Conservation (phyloP, 306 rosid genomes). For the Prunus mume region DNA sequence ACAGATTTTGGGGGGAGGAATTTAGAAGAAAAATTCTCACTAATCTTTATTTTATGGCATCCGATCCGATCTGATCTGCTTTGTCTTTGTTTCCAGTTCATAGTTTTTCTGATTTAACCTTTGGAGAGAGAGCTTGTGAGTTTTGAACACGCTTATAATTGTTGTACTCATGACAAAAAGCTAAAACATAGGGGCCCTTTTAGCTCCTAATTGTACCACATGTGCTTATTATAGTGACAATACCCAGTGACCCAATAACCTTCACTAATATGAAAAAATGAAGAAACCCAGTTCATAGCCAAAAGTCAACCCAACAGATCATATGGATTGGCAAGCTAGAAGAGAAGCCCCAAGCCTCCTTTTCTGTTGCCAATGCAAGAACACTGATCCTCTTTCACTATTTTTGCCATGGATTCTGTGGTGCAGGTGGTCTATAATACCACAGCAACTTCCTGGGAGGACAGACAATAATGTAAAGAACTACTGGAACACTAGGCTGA, state of each 20-base stretch:
- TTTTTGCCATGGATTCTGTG: conserved; percentile 5
- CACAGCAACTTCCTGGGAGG: conserved; percentile 91
- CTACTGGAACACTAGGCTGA: conserved; percentile 78
- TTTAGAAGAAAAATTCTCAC: background rate
- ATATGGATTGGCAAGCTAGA: too few species aligned
- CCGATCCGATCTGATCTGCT: background rate
- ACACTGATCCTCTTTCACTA: background rate
- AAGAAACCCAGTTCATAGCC: too few species aligned
- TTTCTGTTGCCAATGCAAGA: conserved; percentile 2
- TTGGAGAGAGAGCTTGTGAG: background rate
- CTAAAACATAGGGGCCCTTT: too few species aligned
- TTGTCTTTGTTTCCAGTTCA: background rate
- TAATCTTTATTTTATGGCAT: background rate
- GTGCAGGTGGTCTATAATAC: conserved; percentile 75
- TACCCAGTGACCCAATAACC: too few species aligned
- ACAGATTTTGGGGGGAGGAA: background rate
- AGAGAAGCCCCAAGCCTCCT: too few species aligned
- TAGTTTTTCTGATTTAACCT: background rate
- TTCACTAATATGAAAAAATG: too few species aligned
- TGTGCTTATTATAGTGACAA: too few species aligned
- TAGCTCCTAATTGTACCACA: too few species aligned
- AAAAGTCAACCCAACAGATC: too few species aligned
- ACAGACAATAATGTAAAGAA: conserved; percentile 87
- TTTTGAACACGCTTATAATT: too few species aligned
- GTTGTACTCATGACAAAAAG: background rate